Evolutionary conservation across 768 basidiomycete genomes (phyloP), one percentile per base, ranked within the genome.

Genomic region (Agrocybe chaxingu): DNA sequence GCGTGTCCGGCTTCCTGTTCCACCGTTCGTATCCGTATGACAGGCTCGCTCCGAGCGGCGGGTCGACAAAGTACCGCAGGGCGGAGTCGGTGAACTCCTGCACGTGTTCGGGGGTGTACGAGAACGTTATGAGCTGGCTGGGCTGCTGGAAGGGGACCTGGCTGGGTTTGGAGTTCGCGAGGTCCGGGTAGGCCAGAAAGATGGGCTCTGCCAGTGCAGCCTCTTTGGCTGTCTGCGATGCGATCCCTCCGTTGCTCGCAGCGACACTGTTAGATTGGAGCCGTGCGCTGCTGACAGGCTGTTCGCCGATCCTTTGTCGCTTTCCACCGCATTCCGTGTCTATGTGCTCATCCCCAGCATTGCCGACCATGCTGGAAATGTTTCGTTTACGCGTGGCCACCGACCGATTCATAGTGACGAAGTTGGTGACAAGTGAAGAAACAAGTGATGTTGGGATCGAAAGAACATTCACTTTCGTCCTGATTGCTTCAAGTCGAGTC

Each of bases 1-100:
- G 72, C 57, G 80, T 80, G 49, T 90, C 89, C 1, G 80, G 76
- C 35, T 80, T 74, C 49, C 78, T 78, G 8, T 78, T 71, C 87
- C 91, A 93, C 8, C 76, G 73, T 8, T 89, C 82, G 64, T 88
- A 92, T 0, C 86, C 87, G 65, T 83, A 77, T 0, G 73, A 69
- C 2, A 94, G 76, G 55, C 88, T 77, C 0, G 87, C 87, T 6
- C 76, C 72, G 5, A 57, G 66, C 3, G 89, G 91, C 8, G 89
- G 89, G 42, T 80, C 73, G 40, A 82, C 73, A 56, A 80, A 89
- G 63, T 87, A 91, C 43, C 83, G 77, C 70, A 92, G 57, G 0
- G 87, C 83, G 12, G 83, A 77, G 62, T 92, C 74, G 13, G 75
- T 76, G 64, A 89, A 90, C 51, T 80, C 75, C 24, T 87, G 77